Percentiles rank a stretch among this genome's conserved stretches.
These are phyloP conservation scores for Chlorella sp. DNA, from an alignment of 139 green algal genomes.

Conservation along the genomic window DNA sequence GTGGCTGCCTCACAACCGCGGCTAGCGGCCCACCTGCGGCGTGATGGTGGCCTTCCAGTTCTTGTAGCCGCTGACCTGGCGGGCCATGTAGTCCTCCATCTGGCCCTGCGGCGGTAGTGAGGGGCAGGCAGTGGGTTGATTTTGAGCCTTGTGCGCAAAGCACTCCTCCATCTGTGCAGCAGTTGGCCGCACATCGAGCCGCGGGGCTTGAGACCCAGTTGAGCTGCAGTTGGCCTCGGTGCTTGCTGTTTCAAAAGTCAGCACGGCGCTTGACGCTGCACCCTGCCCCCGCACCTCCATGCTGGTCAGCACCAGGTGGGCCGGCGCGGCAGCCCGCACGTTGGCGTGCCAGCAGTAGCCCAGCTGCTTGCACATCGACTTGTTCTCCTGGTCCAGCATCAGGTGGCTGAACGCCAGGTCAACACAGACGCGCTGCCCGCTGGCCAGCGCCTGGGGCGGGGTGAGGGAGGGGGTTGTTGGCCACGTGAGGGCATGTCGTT, in stretches of 20 bases:
- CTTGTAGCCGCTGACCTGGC: constrained; percentile 45
- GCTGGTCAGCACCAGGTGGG: constrained; percentile 66
- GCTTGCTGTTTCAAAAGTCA: too few species aligned
- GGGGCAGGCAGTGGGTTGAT: too few species aligned
- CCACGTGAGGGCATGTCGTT: too few species aligned
- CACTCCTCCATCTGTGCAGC: constrained; percentile 8
- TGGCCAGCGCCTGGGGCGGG: constrained; percentile 5
- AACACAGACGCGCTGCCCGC: constrained; percentile 68
- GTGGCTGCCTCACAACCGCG: too few species aligned
- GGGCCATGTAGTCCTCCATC: constrained; percentile 34
- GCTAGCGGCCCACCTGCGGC: neutral
- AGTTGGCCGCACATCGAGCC: too few species aligned
- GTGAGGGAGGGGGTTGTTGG: too few species aligned
- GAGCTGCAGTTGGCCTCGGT: too few species aligned
- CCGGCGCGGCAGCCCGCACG: constrained; percentile 42
- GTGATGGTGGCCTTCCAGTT: constrained; percentile 68
- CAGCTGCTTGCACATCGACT: constrained; percentile 76
- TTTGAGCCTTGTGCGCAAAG: too few species aligned
- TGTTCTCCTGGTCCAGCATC: constrained; percentile 74
- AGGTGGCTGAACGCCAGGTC: constrained; percentile 78
- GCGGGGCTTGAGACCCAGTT: too few species aligned
- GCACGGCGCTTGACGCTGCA: too few species aligned
- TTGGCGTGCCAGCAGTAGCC: constrained; percentile 73
- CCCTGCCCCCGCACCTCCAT: constrained; percentile 55
- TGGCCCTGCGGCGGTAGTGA: constrained; percentile 35